Evolutionary conservation across 768 basidiomycete species (phyloP).

Genomic region (Phaeolepiota aurea): DNA sequence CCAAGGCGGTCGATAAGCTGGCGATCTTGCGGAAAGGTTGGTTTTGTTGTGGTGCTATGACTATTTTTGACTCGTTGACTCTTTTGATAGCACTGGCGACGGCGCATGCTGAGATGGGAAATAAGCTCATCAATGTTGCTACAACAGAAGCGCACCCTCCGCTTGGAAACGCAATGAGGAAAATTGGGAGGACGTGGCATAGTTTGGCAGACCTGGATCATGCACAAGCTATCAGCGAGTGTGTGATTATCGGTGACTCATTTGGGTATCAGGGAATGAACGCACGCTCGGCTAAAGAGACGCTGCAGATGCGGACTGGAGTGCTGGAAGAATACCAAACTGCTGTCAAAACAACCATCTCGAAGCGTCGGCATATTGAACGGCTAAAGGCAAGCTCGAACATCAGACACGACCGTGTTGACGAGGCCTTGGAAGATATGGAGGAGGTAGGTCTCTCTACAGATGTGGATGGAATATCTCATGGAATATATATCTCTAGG

Average conservation of each 20-base stretch:
- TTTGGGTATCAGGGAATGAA: constrained; percentile 96
- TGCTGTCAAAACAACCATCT: constrained; percentile 89
- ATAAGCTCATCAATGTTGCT: constrained; percentile 81
- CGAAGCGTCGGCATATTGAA: constrained; percentile 87
- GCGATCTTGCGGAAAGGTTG: constrained; percentile 74
- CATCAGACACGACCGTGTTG: constrained; percentile 79
- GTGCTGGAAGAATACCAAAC: constrained; percentile 92
- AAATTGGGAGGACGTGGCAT: constrained; percentile 83
- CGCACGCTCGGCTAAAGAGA: constrained; percentile 94
- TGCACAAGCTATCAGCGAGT: constrained; percentile 89
- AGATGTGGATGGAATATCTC: not conserved
- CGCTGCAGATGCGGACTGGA: constrained; percentile 78
- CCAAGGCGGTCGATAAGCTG: constrained; percentile 84
- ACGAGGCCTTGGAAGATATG: constrained; percentile 87
- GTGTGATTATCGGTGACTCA: constrained; percentile 92
- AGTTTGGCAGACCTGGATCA: constrained; percentile 82
- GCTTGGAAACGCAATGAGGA: constrained; percentile 74
- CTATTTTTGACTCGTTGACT: constrained; percentile 3
- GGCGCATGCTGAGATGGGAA: constrained; percentile 87
- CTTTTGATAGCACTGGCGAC: constrained; percentile 55
- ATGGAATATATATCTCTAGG: constrained; percentile 35
- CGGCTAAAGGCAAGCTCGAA: constrained; percentile 79
- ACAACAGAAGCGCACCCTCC: constrained; percentile 85
- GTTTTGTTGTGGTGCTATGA: constrained; percentile 4
- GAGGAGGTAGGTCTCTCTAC: constrained; percentile 61